A percentile compares a stretch with the other conserved stretches of the same genome.
phyloP scores from a whole-genome alignment of 2,329 filamentous ascomycete genomes.

The Colletotrichum sp. region DNA sequence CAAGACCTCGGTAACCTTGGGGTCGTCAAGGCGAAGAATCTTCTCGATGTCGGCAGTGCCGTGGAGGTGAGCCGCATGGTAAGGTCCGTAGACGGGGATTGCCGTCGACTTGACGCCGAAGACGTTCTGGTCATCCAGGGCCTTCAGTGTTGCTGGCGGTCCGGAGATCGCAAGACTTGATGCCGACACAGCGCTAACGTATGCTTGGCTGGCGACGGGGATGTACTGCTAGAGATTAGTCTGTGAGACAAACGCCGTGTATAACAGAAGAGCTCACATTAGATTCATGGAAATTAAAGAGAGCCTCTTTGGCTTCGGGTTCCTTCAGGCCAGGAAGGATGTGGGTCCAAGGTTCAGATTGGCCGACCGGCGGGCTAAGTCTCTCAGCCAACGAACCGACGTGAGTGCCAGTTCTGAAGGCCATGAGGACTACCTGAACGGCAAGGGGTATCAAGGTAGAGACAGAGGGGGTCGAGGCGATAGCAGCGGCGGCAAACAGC shows the following conservation, averaged over 20 bases:
- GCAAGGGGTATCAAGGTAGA: slow-evolving; percentile 66
- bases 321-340: slow-evolving; percentile 64
- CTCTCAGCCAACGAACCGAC: slow-evolving; percentile 55
- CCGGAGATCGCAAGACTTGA: slow-evolving; percentile 59
- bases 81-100: slow-evolving; percentile 61
- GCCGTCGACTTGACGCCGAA: slow-evolving; percentile 47
- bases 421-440: slow-evolving; percentile 67
- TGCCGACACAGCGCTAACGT: slow-evolving; percentile 57
- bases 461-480: slow-evolving; percentile 67
- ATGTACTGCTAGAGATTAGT: slow-evolving; percentile 36
- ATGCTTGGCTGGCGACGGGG: slow-evolving; percentile 50
- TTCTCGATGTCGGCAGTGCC: slow-evolving; percentile 44
- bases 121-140: slow-evolving; percentile 43
- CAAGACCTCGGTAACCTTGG: slow-evolving; percentile 41
- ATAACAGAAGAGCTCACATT: slow-evolving; percentile 41
- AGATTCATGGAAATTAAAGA: slow-evolving; percentile 62
- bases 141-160: slow-evolving; percentile 52
- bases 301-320: slow-evolving; percentile 50
- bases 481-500: slow-evolving; percentile 70
- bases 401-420: slow-evolving; percentile 68
- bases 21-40: slow-evolving; percentile 49
- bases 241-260: not conserved
- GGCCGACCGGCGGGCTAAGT: slow-evolving; percentile 41
- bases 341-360: slow-evolving; percentile 69
- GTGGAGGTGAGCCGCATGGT: slow-evolving; percentile 62